Base-by-base conservation (phyloP, 345 rosid genomes). In the Lepidium africanum region DNA sequence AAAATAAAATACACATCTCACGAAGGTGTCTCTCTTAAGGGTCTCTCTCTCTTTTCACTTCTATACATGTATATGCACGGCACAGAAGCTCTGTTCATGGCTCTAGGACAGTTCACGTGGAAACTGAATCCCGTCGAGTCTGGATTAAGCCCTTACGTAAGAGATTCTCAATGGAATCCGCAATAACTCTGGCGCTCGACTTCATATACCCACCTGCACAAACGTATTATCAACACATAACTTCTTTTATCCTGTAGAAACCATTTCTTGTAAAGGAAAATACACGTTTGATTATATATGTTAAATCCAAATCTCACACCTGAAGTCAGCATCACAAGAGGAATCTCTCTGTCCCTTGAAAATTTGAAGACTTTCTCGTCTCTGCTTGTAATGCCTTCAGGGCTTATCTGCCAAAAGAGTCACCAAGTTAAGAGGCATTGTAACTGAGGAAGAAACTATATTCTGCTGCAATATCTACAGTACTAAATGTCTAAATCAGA, bases 161-260 rank as follows among this genome's bases (percentile, higher is more conserved):
- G 51, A 93, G 95, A 71, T 93, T 90, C 53, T 41, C 73, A 11
- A 90, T 82, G 37, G 98, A 90, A 80, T 87, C 80, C 10, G 98
- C 96, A 16, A 93, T 81, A 27, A 90, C 92, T 81, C 87, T 79
- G 35, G 98, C 98, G 38, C 96, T 93, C 25, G 89, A 81, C 81
- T 93, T 90, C 97, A 88, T 88, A 67, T 93, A 93, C 78, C 97
- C 98, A 41, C 97, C 98, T 90, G 82, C 76, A 81, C 77, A n/a
- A 58, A 49, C 6, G 61, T 46, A 48, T 47, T 16, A 42, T n/a
- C 43, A 56, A 16, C 47, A 65, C 36, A 65, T 10, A 33, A 15
- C 21, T n/a, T 65, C 1, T 30, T 21, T 46, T 48, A n/a, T 13
- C 21, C 37, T 50, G 17, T 19, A 40, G 2, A 17, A 13, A 32